Conservation (phyloP, 768 basidiomycete species). For the Macrolepiota fuliginosa region DNA sequence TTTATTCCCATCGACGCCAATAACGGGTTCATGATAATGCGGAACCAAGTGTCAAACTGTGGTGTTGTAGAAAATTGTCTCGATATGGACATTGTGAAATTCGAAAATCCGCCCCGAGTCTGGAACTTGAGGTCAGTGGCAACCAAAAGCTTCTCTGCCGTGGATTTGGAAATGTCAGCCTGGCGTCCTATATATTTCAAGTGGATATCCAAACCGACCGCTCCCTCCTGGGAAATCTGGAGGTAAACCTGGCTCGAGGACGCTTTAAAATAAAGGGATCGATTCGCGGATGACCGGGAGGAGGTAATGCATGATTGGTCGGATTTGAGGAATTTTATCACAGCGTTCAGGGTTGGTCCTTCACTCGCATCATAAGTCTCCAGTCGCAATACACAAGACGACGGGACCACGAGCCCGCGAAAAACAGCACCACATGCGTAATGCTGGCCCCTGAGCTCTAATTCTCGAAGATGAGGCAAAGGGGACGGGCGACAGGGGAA, state of each 20-base stretch:
- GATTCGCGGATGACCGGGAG: not conserved
- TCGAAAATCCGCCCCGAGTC: not conserved
- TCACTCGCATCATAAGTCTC: not conserved
- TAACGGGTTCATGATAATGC: not conserved
- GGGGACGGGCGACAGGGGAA: not conserved
- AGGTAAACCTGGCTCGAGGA: not conserved
- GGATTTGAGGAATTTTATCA: not conserved
- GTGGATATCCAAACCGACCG: not conserved
- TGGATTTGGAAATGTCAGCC: not conserved
- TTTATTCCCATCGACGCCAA: not conserved
- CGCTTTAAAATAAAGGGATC: not conserved
- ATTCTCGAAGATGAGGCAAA: conserved; percentile 1
- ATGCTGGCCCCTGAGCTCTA: conserved; percentile 3
- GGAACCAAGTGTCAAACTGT: not conserved
- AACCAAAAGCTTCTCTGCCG: not conserved
- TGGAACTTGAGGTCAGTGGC: not conserved
- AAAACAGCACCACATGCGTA: conserved; percentile 1
- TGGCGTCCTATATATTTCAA: not conserved
- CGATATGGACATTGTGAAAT: conserved; percentile 1
- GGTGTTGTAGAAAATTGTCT: not conserved
- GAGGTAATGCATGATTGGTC: not conserved
- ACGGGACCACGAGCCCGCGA: conserved; percentile 1
- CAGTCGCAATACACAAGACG: not conserved
- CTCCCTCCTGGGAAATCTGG: conserved; percentile 5
- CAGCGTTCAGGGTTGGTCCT: not conserved